Percentiles rank a stretch among this genome's conserved stretches.
Conservation (phyloP, 2,329 filamentous ascomycete species). For the Rhexocercosporidium sp. region DNA sequence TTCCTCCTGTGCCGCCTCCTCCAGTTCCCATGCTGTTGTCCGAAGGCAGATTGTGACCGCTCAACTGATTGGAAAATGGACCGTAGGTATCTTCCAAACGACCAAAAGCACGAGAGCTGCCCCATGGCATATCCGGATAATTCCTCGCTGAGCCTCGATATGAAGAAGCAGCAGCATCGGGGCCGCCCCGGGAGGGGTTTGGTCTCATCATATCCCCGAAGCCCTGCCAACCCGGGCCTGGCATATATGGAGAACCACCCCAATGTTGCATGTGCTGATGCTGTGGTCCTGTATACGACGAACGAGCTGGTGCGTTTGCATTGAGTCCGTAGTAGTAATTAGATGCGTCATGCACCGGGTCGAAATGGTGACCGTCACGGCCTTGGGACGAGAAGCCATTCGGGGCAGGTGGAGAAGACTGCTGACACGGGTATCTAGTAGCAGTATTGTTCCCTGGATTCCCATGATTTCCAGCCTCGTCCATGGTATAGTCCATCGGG, state of each 20-base stretch:
- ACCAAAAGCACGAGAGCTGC: constrained; percentile 23
- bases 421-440: constrained; percentile 30
- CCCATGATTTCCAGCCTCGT: constrained; percentile 19
- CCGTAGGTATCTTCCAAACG: not conserved
- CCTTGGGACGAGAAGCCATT: constrained; percentile 18
- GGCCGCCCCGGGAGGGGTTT: not conserved
- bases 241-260: constrained; percentile 12
- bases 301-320: constrained; percentile 9
- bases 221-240: constrained; percentile 21
- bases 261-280: constrained; percentile 21
- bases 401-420: constrained; percentile 18
- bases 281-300: constrained; percentile 16
- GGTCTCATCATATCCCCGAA: constrained; percentile 22
- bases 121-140: constrained; percentile 26
- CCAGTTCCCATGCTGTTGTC: constrained; percentile 1
- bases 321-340: constrained; percentile 21
- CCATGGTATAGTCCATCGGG: constrained; percentile 37
- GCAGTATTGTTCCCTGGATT: constrained; percentile 12
- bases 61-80: constrained; percentile 7
- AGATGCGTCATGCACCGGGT: constrained; percentile 34
- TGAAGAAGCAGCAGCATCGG: not conserved
- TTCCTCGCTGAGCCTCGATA: not conserved
- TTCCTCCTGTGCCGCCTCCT: not conserved
- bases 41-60: constrained; percentile 5
- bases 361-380: constrained; percentile 36